These are phyloP conservation scores for Citrus glauca DNA, from an alignment of 345 rosid genomes.

Conservation along the genomic window DNA sequence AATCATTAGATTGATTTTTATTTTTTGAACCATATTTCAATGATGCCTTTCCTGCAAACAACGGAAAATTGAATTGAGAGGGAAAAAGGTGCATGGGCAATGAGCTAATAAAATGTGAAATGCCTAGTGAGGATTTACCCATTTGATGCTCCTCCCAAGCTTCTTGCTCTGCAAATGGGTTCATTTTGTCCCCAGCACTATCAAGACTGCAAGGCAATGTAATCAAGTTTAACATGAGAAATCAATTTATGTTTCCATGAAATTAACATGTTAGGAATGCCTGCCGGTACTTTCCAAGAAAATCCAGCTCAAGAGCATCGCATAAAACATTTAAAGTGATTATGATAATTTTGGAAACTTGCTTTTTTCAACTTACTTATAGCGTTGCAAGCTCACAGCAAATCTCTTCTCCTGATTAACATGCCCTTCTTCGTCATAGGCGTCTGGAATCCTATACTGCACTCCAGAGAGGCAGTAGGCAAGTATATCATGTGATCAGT, in stretches of 20 bases:
- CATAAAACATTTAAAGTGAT: neutral
- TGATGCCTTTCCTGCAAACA: constrained; percentile 70
- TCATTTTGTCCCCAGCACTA: constrained; percentile 77
- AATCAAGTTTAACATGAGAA: constrained; percentile 2
- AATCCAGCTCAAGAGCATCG: neutral
- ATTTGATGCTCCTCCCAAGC: constrained; percentile 99
- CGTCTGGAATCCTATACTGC: constrained; percentile 95
- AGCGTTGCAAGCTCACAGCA: constrained; percentile 85
- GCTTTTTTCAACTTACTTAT: constrained; percentile 44
- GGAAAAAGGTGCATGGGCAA: neutral
- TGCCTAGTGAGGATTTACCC: constrained; percentile 38
- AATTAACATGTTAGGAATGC: neutral
- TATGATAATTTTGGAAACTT: neutral
- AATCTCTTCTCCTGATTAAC: constrained; percentile 95
- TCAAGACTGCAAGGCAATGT: constrained; percentile 43
- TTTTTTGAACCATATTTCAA: constrained; percentile 82
- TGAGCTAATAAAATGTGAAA: constrained; percentile 8
- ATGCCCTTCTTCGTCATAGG: constrained; percentile 84
- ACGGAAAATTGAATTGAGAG: neutral
- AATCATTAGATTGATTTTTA: constrained; percentile 66
- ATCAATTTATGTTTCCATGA: neutral
- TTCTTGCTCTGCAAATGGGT: constrained; percentile 98
- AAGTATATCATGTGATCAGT: constrained; percentile 3
- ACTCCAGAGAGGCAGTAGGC: constrained; percentile 17
- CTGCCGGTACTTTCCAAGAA: constrained; percentile 4